These are phyloP conservation scores for Candida takata DNA, from an alignment of 805 yeast species.

Conservation along the genomic window DNA sequence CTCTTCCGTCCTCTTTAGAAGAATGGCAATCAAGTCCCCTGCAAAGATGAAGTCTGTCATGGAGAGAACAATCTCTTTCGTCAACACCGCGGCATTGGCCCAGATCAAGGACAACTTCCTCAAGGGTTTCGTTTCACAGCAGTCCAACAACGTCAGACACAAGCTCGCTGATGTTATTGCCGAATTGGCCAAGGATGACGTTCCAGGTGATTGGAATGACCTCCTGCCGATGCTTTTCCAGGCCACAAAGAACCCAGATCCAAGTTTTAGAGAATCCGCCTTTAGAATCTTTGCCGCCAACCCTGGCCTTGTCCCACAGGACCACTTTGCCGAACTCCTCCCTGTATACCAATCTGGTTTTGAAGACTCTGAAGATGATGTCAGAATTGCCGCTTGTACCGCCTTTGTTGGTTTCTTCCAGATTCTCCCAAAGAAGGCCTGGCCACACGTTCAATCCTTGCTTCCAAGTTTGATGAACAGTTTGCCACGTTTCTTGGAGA, in stretches of 20 bases:
- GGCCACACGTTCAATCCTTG: slow-evolving; percentile 72
- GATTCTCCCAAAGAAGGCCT: slow-evolving; percentile 66
- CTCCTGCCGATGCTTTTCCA: slow-evolving; percentile 66
- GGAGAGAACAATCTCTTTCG: slow-evolving; percentile 70
- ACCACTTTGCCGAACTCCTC: slow-evolving; percentile 46
- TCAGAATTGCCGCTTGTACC: slow-evolving; percentile 83
- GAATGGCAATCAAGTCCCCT: slow-evolving; percentile 78
- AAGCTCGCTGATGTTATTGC: slow-evolving; percentile 92
- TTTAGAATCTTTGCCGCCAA: slow-evolving; percentile 82
- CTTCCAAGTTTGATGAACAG: slow-evolving; percentile 82
- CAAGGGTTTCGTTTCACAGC: slow-evolving; percentile 64
- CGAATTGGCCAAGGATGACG: slow-evolving; percentile 73
- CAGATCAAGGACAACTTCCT: slow-evolving; percentile 63
- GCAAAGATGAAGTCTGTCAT: slow-evolving; percentile 56
- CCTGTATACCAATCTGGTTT: slow-evolving; percentile 78
- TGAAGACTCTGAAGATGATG: slow-evolving; percentile 71
- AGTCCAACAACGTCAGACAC: slow-evolving; percentile 75
- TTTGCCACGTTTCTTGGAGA: slow-evolving; percentile 73
- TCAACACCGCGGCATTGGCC: slow-evolving; percentile 48
- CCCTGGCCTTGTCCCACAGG: slow-evolving; percentile 67
- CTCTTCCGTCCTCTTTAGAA: slow-evolving; percentile 83
- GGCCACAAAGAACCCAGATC: slow-evolving; percentile 49
- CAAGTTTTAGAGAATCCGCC: slow-evolving; percentile 79
- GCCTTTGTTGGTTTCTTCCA: slow-evolving; percentile 91
- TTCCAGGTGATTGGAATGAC: slow-evolving; percentile 65